phyloP scores from a whole-genome alignment of 495 filamentous ascomycete genomes.

The Endocarpon pusillum region DNA sequence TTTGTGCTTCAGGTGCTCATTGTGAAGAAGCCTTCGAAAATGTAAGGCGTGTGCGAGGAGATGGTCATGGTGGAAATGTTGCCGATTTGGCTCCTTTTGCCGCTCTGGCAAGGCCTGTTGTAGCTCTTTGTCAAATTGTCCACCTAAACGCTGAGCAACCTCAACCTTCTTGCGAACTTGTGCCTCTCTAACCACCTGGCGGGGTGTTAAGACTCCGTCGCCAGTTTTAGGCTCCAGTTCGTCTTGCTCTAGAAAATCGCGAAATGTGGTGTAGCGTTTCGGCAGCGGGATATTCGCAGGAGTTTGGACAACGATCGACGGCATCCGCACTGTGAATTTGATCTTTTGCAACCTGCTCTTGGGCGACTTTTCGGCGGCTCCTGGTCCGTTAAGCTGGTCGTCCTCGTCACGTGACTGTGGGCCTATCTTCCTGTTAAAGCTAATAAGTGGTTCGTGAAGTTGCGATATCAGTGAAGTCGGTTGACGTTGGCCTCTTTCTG shows the following conservation, averaged over 20 bases:
- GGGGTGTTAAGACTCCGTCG: slow-evolving; percentile 30
- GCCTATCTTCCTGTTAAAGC: too few relatives aligned
- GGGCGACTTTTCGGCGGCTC: too few relatives aligned
- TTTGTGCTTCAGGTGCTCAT: slow-evolving; percentile 59
- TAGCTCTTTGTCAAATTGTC: too few relatives aligned
- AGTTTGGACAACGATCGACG: slow-evolving; percentile 31
- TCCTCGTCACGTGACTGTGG: too few relatives aligned
- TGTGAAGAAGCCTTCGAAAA: slow-evolving; percentile 59
- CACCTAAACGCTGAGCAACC: too few relatives aligned
- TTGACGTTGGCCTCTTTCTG: too few relatives aligned
- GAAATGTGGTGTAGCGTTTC: slow-evolving; percentile 32
- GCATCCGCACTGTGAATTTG: slow-evolving; percentile 34
- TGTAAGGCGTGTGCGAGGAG: slow-evolving; percentile 63
- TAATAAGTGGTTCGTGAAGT: too few relatives aligned
- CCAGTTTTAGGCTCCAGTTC: slow-evolving; percentile 24
- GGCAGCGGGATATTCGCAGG: slow-evolving; percentile 30
- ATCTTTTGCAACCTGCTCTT: slow-evolving; percentile 1
- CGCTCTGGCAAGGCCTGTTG: slow-evolving; percentile 64
- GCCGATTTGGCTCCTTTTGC: slow-evolving; percentile 51
- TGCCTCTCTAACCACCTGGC: slow-evolving; percentile 31
- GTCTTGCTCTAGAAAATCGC: slow-evolving; percentile 37
- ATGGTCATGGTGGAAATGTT: slow-evolving; percentile 75
- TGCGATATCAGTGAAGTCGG: too few relatives aligned
- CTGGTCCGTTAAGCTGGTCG: too few relatives aligned
- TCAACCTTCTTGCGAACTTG: background rate